These are phyloP conservation scores for Adansonia gregorii DNA, from an alignment of 441 rosid species.

Conservation along the genomic window DNA sequence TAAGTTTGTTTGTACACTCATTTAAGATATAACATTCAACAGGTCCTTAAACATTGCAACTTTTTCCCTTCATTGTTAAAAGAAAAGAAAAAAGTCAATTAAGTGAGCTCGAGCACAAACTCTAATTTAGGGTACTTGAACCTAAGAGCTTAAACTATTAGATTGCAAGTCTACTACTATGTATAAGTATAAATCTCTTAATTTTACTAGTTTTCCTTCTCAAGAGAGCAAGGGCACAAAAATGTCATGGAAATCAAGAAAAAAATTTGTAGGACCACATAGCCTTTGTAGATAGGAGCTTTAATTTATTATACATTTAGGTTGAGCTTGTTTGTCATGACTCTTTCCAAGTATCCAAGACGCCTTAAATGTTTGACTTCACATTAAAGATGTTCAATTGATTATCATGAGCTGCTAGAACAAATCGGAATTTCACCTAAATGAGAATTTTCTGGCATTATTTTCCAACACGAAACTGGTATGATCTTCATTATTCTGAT, in stretches of 20 bases:
- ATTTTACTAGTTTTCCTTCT: neutral
- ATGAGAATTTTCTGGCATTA: neutral
- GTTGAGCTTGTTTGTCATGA: neutral
- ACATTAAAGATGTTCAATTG: neutral
- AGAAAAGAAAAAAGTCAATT: no score
- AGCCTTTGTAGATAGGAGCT: neutral
- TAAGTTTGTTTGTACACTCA: no score
- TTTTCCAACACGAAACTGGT: neutral
- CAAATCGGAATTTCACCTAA: neutral
- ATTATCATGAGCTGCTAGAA: neutral
- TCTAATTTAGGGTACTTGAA: no score
- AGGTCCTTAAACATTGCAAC: no score
- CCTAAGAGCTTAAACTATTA: neutral
- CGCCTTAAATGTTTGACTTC: slow-evolving; percentile 6
- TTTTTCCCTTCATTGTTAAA: no score
- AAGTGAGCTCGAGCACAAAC: neutral
- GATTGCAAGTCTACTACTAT: neutral
- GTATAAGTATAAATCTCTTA: neutral
- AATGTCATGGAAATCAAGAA: neutral
- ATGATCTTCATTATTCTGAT: neutral
- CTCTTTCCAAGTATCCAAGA: neutral
- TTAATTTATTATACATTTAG: neutral
- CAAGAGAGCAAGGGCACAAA: no score
- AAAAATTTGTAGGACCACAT: neutral
- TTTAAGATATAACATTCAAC: no score